Base-by-base conservation (phyloP, 2,329 filamentous ascomycete genomes). In the Lachnellula occidentalis region DNA sequence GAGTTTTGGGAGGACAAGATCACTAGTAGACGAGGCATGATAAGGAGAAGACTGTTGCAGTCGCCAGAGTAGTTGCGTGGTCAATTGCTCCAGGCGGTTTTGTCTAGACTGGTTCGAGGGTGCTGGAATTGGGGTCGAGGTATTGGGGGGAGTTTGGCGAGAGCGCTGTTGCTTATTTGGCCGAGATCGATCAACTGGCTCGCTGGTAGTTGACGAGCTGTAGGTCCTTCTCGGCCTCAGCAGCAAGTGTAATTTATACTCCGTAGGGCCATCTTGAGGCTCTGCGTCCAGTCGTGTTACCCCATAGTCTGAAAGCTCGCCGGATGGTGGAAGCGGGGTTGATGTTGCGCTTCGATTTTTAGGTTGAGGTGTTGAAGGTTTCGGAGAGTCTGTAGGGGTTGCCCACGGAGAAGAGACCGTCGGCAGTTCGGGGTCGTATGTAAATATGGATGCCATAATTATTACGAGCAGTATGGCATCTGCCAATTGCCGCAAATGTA, bases 241-340 rank as follows among this genome's bases (percentile, higher is more conserved):
- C 6, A 97, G 78, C 5, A 99, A 76, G 72, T 97, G 94, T 43
- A 99, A 74, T 71, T 99, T 99, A 74, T 99, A 99, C 72, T 99
- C 94, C 0, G 90, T 95, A 17, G 94, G 91, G 0, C 94, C 94
- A 59, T 95, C 87, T 68, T 97, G 92, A 5, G 92, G 92, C 70
- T 99, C 94, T 12, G 92, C 86, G 59, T 92, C 86, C 15, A 99
- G 75, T 66, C 86, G 90, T 45, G 85, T 87, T 45, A 94, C 81
- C 1, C 79, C 81, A 68, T 83, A 85, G 53, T 86, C 80, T 4
- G 78, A 78, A 12, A 82, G 72, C 7, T 77, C 64, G n/a, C 73
- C 74, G 5, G 74, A 67, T 51, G 70, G 70, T 19, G 67, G 61
- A 3, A 57, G 53, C 61, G 56, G 58, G 56, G n/a, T 42, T 67